Percentiles rank a stretch among this genome's conserved stretches.
These are phyloP conservation scores for Metschnikowia orientalis DNA, from an alignment of 805 yeast species.

Conservation along the genomic window DNA sequence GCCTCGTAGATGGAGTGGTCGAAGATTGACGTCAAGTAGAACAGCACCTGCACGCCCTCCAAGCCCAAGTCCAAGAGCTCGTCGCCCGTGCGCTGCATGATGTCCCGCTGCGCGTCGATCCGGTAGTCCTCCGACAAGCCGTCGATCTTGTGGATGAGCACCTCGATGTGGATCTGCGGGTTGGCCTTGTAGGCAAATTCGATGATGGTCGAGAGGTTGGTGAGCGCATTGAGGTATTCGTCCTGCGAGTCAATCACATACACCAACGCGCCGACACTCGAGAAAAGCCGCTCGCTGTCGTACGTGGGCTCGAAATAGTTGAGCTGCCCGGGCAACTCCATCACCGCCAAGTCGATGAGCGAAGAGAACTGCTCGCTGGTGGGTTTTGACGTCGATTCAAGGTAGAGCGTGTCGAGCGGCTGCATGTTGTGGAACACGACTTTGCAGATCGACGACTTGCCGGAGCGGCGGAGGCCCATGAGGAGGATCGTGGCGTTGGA, in stretches of 20 bases:
- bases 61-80: conserved; percentile 84
- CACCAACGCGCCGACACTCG: conserved; percentile 82
- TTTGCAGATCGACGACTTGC: conserved; percentile 92
- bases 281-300: conserved; percentile 72
- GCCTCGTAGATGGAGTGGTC: conserved; percentile 97
- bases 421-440: conserved; percentile 96
- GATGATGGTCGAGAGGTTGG: conserved; percentile 81
- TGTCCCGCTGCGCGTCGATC: conserved; percentile 91
- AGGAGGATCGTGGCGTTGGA: conserved; percentile 74
- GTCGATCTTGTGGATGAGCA: conserved; percentile 91
- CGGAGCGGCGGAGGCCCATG: conserved; percentile 88
- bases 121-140: conserved; percentile 92
- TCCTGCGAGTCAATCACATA: conserved; percentile 95
- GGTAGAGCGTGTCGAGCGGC: conserved; percentile 85
- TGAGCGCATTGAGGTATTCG: conserved; percentile 87
- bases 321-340: conserved; percentile 93
- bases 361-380: conserved; percentile 81
- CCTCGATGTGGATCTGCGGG: conserved; percentile 84
- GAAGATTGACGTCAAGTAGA: conserved; percentile 88
- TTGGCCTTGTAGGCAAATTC: conserved; percentile 82
- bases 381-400: conserved; percentile 87
- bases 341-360: conserved; percentile 77
- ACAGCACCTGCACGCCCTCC: conserved; percentile 86
- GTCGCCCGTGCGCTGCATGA: conserved; percentile 93
- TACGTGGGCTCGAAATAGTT: conserved; percentile 82